Evolutionary conservation across 768 basidiomycete genomes (phyloP).

Genomic region (Mrakia gelida): DNA sequence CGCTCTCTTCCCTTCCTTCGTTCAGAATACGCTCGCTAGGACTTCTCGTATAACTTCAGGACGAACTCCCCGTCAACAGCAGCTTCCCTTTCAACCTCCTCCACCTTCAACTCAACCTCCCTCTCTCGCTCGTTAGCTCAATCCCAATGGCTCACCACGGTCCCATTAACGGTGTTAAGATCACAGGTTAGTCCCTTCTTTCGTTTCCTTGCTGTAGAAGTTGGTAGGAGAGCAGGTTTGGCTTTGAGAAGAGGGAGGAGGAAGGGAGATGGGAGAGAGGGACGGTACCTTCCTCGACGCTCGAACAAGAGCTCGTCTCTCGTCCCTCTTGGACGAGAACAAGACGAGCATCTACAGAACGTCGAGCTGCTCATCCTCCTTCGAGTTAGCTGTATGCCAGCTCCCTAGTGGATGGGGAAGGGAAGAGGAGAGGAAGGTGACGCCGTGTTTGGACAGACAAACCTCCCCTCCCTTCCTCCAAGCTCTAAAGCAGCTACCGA

Average conservation of each 20-base stretch:
- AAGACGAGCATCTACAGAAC: too few relatives aligned
- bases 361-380: too few relatives aligned
- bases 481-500: too few relatives aligned
- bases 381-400: too few relatives aligned
- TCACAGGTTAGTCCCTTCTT: constrained; percentile 62
- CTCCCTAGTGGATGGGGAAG: too few relatives aligned
- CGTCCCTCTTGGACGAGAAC: too few relatives aligned
- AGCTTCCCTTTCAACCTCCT: not conserved
- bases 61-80: not conserved
- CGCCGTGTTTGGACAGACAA: too few relatives aligned
- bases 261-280: constrained; percentile 7
- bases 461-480: too few relatives aligned
- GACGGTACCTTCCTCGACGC: too few relatives aligned
- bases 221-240: not conserved
- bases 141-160: constrained; percentile 43
- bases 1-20: not conserved
- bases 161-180: constrained; percentile 83
- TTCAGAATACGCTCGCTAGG: not conserved
- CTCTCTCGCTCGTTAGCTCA: not conserved
- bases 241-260: not conserved
- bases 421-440: too few relatives aligned
- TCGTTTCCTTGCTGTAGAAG: constrained; percentile 7
- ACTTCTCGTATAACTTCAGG: not conserved
- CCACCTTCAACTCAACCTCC: not conserved
- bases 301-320: too few relatives aligned